Conservation (phyloP, 495 filamentous ascomycete genomes). For the Aspergillus indologenus region DNA sequence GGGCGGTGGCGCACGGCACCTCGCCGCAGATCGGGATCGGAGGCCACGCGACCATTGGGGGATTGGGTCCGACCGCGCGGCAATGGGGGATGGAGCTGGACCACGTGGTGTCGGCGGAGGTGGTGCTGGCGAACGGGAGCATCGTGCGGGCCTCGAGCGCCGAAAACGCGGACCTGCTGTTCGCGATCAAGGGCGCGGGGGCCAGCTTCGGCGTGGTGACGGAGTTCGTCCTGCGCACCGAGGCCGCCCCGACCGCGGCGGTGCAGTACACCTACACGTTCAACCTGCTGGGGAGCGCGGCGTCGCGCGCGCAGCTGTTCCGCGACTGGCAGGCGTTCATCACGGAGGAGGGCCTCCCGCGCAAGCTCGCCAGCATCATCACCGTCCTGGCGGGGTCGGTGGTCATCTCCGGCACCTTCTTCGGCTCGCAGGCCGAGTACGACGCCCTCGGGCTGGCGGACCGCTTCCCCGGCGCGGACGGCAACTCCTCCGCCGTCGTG, state of each 20-base stretch:
- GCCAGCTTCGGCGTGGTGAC: constrained; percentile 47
- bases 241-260: constrained; percentile 28
- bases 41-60: constrained; percentile 72
- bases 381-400: constrained; percentile 28
- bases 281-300: constrained; percentile 30
- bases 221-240: constrained; percentile 45
- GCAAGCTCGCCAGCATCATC: constrained; percentile 46
- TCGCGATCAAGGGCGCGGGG: constrained; percentile 48
- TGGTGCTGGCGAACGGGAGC: constrained; percentile 61
- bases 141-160: constrained; percentile 38
- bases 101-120: constrained; percentile 54
- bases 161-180: constrained; percentile 50
- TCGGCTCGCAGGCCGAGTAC: constrained; percentile 41
- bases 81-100: constrained; percentile 66
- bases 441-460: constrained; percentile 29
- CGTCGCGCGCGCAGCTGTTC: constrained; percentile 31
- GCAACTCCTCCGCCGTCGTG: constrained; percentile 31
- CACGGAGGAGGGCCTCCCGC: constrained; percentile 44
- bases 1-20: constrained; percentile 58
- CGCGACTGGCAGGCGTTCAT: constrained; percentile 39
- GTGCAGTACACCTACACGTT: constrained; percentile 43
- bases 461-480: constrained; percentile 28
- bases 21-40: constrained; percentile 67
- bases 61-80: constrained; percentile 59
- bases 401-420: constrained; percentile 39